phyloP scores from a whole-genome alignment of 2,329 filamentous ascomycete genomes.

The Tolypocladium amazonense region DNA sequence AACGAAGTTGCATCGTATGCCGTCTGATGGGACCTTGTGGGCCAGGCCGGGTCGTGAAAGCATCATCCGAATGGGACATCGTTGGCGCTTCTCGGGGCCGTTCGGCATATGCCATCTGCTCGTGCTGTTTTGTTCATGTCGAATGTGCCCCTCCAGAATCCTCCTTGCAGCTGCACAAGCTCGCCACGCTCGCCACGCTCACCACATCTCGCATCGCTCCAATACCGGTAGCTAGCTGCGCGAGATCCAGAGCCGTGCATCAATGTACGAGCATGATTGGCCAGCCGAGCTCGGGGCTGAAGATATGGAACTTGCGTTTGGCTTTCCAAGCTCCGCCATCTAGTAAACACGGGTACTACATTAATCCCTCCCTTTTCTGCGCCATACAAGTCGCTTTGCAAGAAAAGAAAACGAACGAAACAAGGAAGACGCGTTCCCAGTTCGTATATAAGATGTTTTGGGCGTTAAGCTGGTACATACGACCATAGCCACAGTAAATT shows the following conservation, averaged over 20 bases:
- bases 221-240: background rate
- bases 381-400: too few relatives aligned
- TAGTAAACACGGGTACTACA: background rate
- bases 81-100: background rate
- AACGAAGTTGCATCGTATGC: background rate
- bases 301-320: background rate
- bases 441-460: too few relatives aligned
- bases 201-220: background rate
- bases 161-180: background rate
- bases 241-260: background rate
- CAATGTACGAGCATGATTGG: background rate
- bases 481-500: too few relatives aligned
- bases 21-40: background rate
- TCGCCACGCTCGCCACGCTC: background rate
- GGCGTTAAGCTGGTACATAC: too few relatives aligned
- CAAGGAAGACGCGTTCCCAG: too few relatives aligned
- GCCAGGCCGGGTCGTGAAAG: background rate
- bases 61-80: background rate
- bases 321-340: background rate
- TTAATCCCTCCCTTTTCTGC: too few relatives aligned
- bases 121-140: background rate
- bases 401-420: too few relatives aligned
- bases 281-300: background rate
- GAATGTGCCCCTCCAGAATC: background rate
- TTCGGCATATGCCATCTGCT: background rate